These are phyloP conservation scores for Pleurotus cornucopiae DNA, from an alignment of 768 basidiomycete genomes.

Conservation along the genomic window DNA sequence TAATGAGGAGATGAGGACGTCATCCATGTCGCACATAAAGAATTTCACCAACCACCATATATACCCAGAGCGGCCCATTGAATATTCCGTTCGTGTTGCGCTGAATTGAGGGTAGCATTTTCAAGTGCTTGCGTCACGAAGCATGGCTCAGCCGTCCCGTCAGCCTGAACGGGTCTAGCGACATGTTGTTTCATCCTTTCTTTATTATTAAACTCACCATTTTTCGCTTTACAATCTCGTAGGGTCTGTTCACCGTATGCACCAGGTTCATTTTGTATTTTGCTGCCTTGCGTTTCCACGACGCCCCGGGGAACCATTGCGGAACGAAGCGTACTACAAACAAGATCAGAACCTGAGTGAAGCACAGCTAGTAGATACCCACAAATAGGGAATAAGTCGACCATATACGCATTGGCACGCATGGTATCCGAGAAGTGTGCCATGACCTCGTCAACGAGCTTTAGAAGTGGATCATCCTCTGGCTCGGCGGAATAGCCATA, in stretches of 20 bases:
- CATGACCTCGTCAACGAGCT: slow-evolving; percentile 19
- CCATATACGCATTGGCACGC: background rate
- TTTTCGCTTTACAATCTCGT: slow-evolving; percentile 30
- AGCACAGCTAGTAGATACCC: background rate
- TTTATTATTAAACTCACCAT: slow-evolving; percentile 20
- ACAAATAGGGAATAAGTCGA: slow-evolving; percentile 20
- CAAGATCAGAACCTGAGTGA: background rate
- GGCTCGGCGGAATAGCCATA: slow-evolving; percentile 22
- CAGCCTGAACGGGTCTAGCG: slow-evolving; percentile 32
- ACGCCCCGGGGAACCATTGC: slow-evolving; percentile 27
- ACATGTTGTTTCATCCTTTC: background rate
- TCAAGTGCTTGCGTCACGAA: slow-evolving; percentile 52
- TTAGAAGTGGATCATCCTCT: slow-evolving; percentile 20
- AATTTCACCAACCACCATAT: slow-evolving; percentile 24
- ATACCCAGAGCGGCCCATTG: slow-evolving; percentile 62
- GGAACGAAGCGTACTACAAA: slow-evolving; percentile 21
- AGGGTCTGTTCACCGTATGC: slow-evolving; percentile 17
- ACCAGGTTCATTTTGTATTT: slow-evolving; percentile 11
- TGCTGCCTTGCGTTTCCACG: slow-evolving; percentile 19
- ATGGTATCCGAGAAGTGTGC: slow-evolving; percentile 19
- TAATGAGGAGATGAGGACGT: slow-evolving; percentile 11
- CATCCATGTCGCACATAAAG: background rate
- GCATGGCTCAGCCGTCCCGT: slow-evolving; percentile 50
- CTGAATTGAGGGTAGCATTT: slow-evolving; percentile 36
- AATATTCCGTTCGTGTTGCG: slow-evolving; percentile 53